phyloP scores from a whole-genome alignment of 2,329 filamentous ascomycete genomes.

The Didymella glomerata region DNA sequence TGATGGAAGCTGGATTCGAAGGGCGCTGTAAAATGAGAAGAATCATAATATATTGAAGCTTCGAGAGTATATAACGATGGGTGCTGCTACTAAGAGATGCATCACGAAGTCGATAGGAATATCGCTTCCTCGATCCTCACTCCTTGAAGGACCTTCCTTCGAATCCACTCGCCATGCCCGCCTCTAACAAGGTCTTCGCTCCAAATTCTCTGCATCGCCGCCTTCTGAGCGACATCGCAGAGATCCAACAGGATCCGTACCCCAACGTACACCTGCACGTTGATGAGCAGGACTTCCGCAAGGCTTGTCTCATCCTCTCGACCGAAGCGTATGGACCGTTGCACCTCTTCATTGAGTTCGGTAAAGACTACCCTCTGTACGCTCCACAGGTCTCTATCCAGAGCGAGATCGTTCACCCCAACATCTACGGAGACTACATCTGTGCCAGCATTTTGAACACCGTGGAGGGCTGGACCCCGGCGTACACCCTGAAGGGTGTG shows the following conservation, averaged over 20 bases:
- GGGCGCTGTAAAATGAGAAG: neutral
- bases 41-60: neutral
- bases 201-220: slow-evolving; percentile 11
- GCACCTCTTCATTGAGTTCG: slow-evolving; percentile 56
- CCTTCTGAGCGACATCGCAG: slow-evolving; percentile 56
- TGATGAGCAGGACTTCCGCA: slow-evolving; percentile 47
- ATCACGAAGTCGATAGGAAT: slow-evolving; percentile 8
- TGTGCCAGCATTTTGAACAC: slow-evolving; percentile 59
- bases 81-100: neutral
- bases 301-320: slow-evolving; percentile 57
- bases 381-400: slow-evolving; percentile 56
- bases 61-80: neutral
- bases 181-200: neutral
- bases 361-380: slow-evolving; percentile 49
- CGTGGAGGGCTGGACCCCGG: slow-evolving; percentile 57
- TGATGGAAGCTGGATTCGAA: neutral
- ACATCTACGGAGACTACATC: slow-evolving; percentile 56
- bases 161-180: neutral
- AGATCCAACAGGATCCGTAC: slow-evolving; percentile 58
- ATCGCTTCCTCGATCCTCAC: slow-evolving; percentile 3
- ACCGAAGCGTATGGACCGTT: slow-evolving; percentile 52
- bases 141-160: neutral
- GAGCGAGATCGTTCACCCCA: slow-evolving; percentile 55
- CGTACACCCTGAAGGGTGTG: slow-evolving; percentile 61
- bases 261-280: slow-evolving; percentile 57